These are phyloP conservation scores for Prunus kanzakura DNA, from an alignment of 306 rosid genomes.

Conservation along the genomic window DNA sequence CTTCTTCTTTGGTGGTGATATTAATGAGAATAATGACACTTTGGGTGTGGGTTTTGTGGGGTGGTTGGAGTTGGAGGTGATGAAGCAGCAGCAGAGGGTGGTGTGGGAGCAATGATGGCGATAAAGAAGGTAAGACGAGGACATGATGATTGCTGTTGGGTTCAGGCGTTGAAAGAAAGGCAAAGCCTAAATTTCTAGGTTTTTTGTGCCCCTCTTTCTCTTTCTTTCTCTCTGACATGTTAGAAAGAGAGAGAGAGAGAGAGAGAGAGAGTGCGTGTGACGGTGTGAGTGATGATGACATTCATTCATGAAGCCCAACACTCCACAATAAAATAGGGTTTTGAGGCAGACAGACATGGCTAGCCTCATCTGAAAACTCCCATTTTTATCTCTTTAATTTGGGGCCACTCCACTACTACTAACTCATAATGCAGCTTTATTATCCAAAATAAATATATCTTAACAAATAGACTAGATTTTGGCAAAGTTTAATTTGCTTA, in stretches of 20 bases:
- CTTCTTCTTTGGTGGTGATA: conserved; percentile 7
- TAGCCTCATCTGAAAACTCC: not conserved
- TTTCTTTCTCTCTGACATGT: conserved; percentile 4
- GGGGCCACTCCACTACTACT: too few relatives aligned
- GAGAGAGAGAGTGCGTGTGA: not conserved
- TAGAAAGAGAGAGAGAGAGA: conserved; percentile 5
- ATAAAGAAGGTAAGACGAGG: conserved; percentile 42
- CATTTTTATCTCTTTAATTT: not conserved
- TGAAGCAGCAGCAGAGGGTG: conserved; percentile 18
- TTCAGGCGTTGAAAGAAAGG: conserved; percentile 44
- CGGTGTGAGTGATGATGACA: conserved; percentile 6
- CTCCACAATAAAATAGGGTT: not conserved
- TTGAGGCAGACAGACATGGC: not conserved
- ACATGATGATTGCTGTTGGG: conserved; percentile 54
- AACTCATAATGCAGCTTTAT: too few relatives aligned
- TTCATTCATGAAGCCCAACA: not conserved
- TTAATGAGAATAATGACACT: conserved; percentile 44
- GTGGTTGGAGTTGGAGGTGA: conserved; percentile 34
- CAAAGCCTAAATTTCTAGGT: conserved; percentile 25
- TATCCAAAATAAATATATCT: too few relatives aligned
- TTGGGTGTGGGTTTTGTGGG: conserved; percentile 44
- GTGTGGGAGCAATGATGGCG: conserved; percentile 74
- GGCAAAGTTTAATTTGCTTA: too few relatives aligned
- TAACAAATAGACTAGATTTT: too few relatives aligned
- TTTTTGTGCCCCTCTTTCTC: conserved; percentile 11